phyloP scores from a whole-genome alignment of 768 basidiomycete genomes.

The Suillus subaureus region DNA sequence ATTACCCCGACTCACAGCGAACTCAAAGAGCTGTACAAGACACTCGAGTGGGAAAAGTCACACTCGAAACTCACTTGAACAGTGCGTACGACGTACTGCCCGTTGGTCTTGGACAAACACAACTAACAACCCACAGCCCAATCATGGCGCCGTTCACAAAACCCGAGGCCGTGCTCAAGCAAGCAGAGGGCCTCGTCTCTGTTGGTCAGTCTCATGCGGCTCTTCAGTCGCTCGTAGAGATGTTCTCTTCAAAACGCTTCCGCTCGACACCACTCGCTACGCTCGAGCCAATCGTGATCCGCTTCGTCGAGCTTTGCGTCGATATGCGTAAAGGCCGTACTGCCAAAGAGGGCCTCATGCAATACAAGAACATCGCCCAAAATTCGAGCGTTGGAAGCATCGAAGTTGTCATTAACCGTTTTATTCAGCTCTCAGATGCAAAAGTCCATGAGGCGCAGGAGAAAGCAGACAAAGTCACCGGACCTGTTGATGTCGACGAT shows the following conservation, averaged over 20 bases:
- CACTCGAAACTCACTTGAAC: neutral
- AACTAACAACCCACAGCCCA: constrained; percentile 9
- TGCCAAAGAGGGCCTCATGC: constrained; percentile 94
- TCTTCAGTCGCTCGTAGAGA: constrained; percentile 86
- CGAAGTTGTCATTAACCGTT: constrained; percentile 86
- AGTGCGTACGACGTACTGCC: neutral
- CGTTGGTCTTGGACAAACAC: neutral
- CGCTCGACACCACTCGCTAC: constrained; percentile 84
- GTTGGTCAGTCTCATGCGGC: constrained; percentile 91
- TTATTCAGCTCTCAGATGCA: constrained; percentile 77
- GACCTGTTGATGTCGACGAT: constrained; percentile 86
- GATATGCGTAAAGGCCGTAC: constrained; percentile 92
- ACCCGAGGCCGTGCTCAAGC: constrained; percentile 89
- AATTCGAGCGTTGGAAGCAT: constrained; percentile 90
- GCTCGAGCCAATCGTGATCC: constrained; percentile 94
- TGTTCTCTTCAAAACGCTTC: constrained; percentile 94
- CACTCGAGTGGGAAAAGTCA: neutral
- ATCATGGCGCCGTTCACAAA: constrained; percentile 89
- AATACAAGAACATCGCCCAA: constrained; percentile 98
- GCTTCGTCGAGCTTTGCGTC: constrained; percentile 96
- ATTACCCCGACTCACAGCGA: constrained; percentile 7
- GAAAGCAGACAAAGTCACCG: constrained; percentile 75
- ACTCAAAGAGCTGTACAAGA: constrained; percentile 5
- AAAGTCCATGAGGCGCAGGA: constrained; percentile 88
- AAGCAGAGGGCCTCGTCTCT: constrained; percentile 91